phyloP scores from a whole-genome alignment of 306 rosid species.

The Heteromeles arbutifolia region DNA sequence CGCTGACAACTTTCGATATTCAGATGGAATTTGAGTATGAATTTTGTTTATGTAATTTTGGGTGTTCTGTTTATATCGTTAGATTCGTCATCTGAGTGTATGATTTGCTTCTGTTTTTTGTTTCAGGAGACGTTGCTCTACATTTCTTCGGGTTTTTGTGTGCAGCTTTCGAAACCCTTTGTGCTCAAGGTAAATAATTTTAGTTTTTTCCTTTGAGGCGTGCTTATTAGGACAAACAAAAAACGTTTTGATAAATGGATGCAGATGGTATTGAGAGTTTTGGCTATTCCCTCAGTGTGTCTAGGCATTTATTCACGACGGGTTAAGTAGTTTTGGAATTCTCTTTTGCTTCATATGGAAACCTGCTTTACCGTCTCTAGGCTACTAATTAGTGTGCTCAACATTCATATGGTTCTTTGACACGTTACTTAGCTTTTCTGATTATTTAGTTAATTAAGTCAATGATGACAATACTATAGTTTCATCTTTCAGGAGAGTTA shows the following conservation, averaged over 20 bases:
- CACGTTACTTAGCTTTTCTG: neutral
- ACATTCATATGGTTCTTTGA: neutral
- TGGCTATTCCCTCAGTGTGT: neutral
- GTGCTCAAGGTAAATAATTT: no score
- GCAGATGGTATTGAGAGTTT: neutral
- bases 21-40: no score
- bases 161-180: no score
- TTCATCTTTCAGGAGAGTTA: neutral
- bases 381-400: neutral
- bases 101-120: no score
- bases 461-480: no score
- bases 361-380: neutral
- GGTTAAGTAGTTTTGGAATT: neutral
- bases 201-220: no score
- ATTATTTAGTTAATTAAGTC: neutral
- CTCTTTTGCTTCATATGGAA: neutral
- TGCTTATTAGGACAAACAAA: neutral
- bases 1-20: no score
- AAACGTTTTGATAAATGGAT: neutral
- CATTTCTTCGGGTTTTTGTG: no score
- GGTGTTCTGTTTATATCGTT: no score
- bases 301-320: neutral
- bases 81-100: no score
- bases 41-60: no score
- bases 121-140: no score